phyloP scores from a whole-genome alignment of 2,329 filamentous ascomycete genomes.

The Aureobasidium namibiae region DNA sequence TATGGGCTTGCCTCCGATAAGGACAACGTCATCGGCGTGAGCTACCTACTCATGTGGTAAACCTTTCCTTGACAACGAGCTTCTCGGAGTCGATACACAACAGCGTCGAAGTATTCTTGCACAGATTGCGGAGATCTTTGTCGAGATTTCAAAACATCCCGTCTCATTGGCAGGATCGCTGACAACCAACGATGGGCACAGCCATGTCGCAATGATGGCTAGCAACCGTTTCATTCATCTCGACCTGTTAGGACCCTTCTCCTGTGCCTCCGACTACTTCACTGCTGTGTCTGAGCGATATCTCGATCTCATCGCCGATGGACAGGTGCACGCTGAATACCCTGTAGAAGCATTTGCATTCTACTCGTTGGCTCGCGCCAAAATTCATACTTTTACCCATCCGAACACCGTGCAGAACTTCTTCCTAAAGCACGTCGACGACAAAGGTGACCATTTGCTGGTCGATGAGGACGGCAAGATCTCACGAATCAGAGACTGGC shows the following conservation, averaged over 20 bases:
- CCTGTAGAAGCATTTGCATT: slow-evolving; percentile 1
- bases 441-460: slow-evolving; percentile 44
- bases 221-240: slow-evolving; percentile 2
- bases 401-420: neutral
- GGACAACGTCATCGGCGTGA: neutral
- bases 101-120: neutral
- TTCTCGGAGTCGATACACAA: neutral
- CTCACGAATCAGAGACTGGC: slow-evolving; percentile 43
- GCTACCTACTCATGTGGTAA: slow-evolving; percentile 1
- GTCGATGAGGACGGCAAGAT: slow-evolving; percentile 39
- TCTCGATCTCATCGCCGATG: slow-evolving; percentile 1
- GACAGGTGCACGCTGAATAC: neutral
- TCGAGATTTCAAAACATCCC: neutral
- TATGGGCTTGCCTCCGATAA: neutral
- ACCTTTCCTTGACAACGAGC: neutral
- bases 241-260: neutral
- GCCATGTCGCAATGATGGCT: neutral
- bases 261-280: neutral
- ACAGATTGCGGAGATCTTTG: neutral
- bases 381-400: neutral
- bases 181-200: neutral
- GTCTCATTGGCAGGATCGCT: neutral
- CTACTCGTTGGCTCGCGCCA: neutral
- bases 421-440: slow-evolving; percentile 41
- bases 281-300: neutral